Base-by-base conservation (phyloP, 768 basidiomycete genomes). In the Macrolepiota fuliginosa region DNA sequence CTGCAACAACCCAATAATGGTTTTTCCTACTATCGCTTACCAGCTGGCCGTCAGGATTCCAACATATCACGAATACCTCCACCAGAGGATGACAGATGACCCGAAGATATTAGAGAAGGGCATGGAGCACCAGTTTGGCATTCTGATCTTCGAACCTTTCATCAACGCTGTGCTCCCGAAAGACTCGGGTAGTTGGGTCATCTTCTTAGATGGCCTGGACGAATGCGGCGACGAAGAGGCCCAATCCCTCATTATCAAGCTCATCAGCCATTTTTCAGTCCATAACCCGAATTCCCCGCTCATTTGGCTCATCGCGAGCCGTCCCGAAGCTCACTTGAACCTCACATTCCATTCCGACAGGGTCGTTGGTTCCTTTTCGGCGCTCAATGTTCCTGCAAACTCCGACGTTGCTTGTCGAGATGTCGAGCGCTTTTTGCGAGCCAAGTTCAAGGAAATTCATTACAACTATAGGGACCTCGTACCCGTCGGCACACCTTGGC, bases 161-260 rank as follows among this genome's bases (percentile, higher is more conserved):
- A 15, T 40, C 25, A 29, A 10, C 19, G 22, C 9, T 9, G n/a
- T 13, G 15, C n/a, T n/a, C 15, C 7, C 17, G 6, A 22, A 29
- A 29, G 45, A 35, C 15, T 32, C 11, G 17, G 1, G n/a, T n/a
- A 22, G 13, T 35, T 47, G 56, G 42, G 27, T 32, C 1, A 57
- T 57, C 42, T 9, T 57, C 9, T 32, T 57, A 3, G 56, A 57
- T 47, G 56, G 56, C 1, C 42, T 57, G 4, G 56, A 57, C 22
- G 56, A 57, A 47, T 57, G 56, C 29, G 27, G 32, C 4, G 56
- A 42, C 11, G 45, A 57, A 13, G 45, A 46, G 2, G 25, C 56
- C 0, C 56, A 57, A 40, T 12, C 9, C 11, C 24, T 29, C 40
- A 57, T 57, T 9, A 32, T 57, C 46, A 11, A 32, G 25, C 42